Conservation (phyloP, 352 stramenopile species). For the Pythium graminicola region DNA sequence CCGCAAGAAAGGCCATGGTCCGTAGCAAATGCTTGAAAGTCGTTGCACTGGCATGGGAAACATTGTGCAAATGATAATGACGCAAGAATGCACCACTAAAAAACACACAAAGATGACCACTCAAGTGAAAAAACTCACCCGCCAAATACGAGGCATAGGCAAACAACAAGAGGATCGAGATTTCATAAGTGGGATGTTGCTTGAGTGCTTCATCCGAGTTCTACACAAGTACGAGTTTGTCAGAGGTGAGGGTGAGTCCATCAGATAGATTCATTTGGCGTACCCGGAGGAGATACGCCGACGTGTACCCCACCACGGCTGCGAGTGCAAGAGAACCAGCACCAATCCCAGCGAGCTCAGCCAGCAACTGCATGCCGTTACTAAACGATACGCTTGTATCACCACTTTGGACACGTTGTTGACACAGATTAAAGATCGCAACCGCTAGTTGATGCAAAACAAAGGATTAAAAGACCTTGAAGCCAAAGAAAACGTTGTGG, state of each 20-base stretch:
- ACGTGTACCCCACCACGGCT: slow-evolving; percentile 36
- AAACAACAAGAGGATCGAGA: slow-evolving; percentile 64
- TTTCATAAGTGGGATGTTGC: slow-evolving; percentile 51
- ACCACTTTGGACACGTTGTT: slow-evolving; percentile 29
- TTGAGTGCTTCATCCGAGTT: slow-evolving; percentile 36
- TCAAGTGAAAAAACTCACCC: slow-evolving; percentile 55
- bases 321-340: slow-evolving; percentile 40
- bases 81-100: slow-evolving; percentile 67
- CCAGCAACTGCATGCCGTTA: slow-evolving; percentile 15
- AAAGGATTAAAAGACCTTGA: no score
- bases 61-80: slow-evolving; percentile 40
- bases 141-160: slow-evolving; percentile 71
- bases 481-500: no score
- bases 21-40: slow-evolving; percentile 32
- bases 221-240: neutral
- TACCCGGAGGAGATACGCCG: slow-evolving; percentile 38
- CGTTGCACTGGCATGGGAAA: slow-evolving; percentile 25
- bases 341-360: slow-evolving; percentile 24
- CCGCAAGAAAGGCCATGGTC: slow-evolving; percentile 35
- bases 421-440: slow-evolving; percentile 26
- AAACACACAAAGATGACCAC: slow-evolving; percentile 88
- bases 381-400: slow-evolving; percentile 19
- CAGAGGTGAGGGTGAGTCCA: neutral
- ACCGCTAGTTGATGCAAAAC: no score
- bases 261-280: neutral